phyloP scores from a whole-genome alignment of 352 stramenopile species.

The Phytophthora colocasiae region DNA sequence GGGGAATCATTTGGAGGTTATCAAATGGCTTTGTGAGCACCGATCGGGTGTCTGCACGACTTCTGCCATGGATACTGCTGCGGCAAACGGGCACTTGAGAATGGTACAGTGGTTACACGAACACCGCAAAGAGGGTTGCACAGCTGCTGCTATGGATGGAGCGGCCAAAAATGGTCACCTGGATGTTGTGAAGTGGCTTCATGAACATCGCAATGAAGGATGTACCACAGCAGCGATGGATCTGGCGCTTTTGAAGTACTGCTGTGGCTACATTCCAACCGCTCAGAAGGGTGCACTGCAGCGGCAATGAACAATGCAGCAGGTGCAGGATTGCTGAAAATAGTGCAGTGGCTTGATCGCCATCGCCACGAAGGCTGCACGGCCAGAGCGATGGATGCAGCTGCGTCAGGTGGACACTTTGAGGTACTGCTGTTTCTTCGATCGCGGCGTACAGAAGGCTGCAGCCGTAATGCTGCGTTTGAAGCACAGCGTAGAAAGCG shows the following conservation, averaged over 20 bases:
- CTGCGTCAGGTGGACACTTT: conserved; percentile 34
- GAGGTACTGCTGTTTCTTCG: conserved; percentile 35
- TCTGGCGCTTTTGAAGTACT: conserved; percentile 22
- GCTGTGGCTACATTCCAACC: conserved; percentile 33
- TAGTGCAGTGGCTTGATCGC: conserved; percentile 34
- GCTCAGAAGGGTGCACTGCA: conserved; percentile 27
- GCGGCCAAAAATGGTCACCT: conserved; percentile 31
- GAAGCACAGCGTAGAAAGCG: conserved; percentile 32
- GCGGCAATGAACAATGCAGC: conserved; percentile 36
- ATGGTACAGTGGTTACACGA: conserved; percentile 40
- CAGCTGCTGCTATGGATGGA: conserved; percentile 25
- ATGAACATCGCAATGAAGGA: conserved; percentile 28
- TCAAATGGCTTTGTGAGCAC: conserved; percentile 33
- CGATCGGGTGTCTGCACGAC: conserved; percentile 27
- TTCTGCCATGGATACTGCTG: conserved; percentile 36
- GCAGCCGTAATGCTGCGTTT: conserved; percentile 36
- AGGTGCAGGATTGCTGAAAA: conserved; percentile 24
- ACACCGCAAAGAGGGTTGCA: conserved; percentile 26
- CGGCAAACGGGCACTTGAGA: conserved; percentile 29
- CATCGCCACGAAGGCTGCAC: conserved; percentile 33
- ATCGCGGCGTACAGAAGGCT: conserved; percentile 28
- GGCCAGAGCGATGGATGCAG: conserved; percentile 36
- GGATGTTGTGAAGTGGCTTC: conserved; percentile 31
- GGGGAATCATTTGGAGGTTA: conserved; percentile 30
- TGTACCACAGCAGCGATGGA: conserved; percentile 36